Percentiles rank a stretch among this genome's conserved stretches.
These are phyloP conservation scores for Groenewaldozyma auringiensis DNA, from an alignment of 1,139 yeast genomes.

Conservation along the genomic window DNA sequence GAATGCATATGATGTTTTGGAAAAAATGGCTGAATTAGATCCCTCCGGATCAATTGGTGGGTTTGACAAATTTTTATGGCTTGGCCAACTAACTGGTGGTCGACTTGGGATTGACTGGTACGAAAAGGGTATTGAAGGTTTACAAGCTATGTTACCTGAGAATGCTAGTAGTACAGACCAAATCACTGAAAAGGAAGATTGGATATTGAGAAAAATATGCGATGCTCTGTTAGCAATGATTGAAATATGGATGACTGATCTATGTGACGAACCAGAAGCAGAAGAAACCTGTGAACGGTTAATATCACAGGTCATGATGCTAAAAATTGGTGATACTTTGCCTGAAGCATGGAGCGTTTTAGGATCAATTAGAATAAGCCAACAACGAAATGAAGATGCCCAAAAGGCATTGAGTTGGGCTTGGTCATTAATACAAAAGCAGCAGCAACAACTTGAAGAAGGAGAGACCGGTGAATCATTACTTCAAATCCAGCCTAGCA, in stretches of 20 bases:
- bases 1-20: constrained; percentile 59
- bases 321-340: constrained; percentile 43
- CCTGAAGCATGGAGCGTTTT: constrained; percentile 79
- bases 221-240: constrained; percentile 79
- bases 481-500: constrained; percentile 19
- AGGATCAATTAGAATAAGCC: constrained; percentile 87
- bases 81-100: constrained; percentile 90
- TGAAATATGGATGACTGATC: constrained; percentile 98
- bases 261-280: constrained; percentile 90
- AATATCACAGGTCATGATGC: constrained; percentile 53
- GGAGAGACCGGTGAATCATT: neutral
- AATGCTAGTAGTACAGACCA: constrained; percentile 5
- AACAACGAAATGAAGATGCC: constrained; percentile 71
- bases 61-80: constrained; percentile 73
- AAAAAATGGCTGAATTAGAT: constrained; percentile 62
- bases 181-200: constrained; percentile 18
- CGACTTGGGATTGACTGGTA: constrained; percentile 60
- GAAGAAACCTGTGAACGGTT: constrained; percentile 71
- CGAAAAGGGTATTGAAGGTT: constrained; percentile 52
- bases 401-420: constrained; percentile 56
- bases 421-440: constrained; percentile 54
- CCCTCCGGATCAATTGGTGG: constrained; percentile 54
- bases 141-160: constrained; percentile 35
- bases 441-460: constrained; percentile 25
- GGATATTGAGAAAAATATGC: constrained; percentile 47